phyloP scores from a whole-genome alignment of 371 early-diverging fungal genomes.

The Actinomucor elegans region DNA sequence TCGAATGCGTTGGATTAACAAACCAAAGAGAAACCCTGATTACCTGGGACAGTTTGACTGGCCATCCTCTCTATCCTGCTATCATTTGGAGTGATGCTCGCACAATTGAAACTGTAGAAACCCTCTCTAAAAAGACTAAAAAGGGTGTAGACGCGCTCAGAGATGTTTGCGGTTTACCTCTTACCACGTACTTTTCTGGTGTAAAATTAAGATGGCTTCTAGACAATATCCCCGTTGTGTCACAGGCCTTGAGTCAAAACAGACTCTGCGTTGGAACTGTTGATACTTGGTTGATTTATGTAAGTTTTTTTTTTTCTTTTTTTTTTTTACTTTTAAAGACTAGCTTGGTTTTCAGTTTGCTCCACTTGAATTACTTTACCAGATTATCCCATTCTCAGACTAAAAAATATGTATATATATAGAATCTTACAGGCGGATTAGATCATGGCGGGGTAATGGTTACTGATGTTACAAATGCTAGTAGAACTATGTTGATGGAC shows the following conservation, averaged over 20 bases:
- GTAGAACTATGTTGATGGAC: slow-evolving; percentile 94
- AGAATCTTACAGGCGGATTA: slow-evolving; percentile 73
- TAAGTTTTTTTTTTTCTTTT: slow-evolving; percentile 13
- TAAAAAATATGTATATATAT: slow-evolving; percentile 3
- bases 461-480: slow-evolving; percentile 96
- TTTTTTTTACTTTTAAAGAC: slow-evolving; percentile 4
- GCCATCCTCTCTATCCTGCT: slow-evolving; percentile 83
- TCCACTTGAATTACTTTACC: neutral
- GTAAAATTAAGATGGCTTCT: slow-evolving; percentile 93
- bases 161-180: slow-evolving; percentile 80
- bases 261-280: slow-evolving; percentile 81
- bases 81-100: slow-evolving; percentile 95
- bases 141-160: slow-evolving; percentile 41
- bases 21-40: slow-evolving; percentile 95
- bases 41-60: slow-evolving; percentile 84
- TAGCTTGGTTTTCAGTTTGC: neutral
- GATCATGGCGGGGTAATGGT: slow-evolving; percentile 61
- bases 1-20: slow-evolving; percentile 87
- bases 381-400: slow-evolving; percentile 4
- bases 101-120: slow-evolving; percentile 73
- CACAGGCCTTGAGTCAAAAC: slow-evolving; percentile 37
- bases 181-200: slow-evolving; percentile 93
- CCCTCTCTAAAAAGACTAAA: slow-evolving; percentile 43
- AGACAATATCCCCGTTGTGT: slow-evolving; percentile 75
- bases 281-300: slow-evolving; percentile 80